These are phyloP conservation scores for Hyparrhenia diplandra DNA, from an alignment of 176 grass and related monocot species.

Conservation along the genomic window DNA sequence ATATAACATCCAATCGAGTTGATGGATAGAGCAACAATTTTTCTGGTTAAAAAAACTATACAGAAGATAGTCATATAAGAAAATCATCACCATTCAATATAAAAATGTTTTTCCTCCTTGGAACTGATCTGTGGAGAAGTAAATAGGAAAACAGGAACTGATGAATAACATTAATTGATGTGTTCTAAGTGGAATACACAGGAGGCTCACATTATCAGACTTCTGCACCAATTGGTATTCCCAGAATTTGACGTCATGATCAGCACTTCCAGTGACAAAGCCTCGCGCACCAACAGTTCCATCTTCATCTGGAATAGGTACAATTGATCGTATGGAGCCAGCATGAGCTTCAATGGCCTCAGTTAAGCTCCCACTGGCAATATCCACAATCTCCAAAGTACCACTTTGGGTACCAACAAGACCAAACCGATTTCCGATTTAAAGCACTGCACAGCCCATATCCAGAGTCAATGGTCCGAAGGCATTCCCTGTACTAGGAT, in stretches of 20 bases:
- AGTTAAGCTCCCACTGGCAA: slow-evolving; percentile 70
- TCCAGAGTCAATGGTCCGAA: slow-evolving; percentile 89
- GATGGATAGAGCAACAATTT: neutral
- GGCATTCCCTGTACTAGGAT: slow-evolving; percentile 84
- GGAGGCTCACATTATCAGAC: slow-evolving; percentile 57
- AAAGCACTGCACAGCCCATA: slow-evolving; percentile 89
- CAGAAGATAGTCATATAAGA: neutral
- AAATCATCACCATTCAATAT: neutral
- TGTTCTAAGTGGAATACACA: neutral
- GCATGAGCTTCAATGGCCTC: slow-evolving; percentile 89
- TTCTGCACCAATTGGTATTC: slow-evolving; percentile 73
- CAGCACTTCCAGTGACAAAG: slow-evolving; percentile 82
- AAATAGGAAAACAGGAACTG: neutral
- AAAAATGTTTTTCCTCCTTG: neutral
- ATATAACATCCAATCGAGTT: neutral
- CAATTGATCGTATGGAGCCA: slow-evolving; percentile 74
- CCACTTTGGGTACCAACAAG: slow-evolving; percentile 85
- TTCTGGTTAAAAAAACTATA: neutral
- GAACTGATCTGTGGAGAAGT: neutral
- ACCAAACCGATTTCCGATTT: slow-evolving; percentile 80
- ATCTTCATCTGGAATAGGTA: slow-evolving; percentile 69
- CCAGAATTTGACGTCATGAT: slow-evolving; percentile 97
- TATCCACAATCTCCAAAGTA: slow-evolving; percentile 89
- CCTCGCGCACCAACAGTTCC: slow-evolving; percentile 52
- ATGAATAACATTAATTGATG: neutral